Percentiles rank a stretch among this genome's conserved stretches.
phyloP scores from a whole-genome alignment of 2,329 filamentous ascomycete genomes.

The Pseudohalonectria lignicola region DNA sequence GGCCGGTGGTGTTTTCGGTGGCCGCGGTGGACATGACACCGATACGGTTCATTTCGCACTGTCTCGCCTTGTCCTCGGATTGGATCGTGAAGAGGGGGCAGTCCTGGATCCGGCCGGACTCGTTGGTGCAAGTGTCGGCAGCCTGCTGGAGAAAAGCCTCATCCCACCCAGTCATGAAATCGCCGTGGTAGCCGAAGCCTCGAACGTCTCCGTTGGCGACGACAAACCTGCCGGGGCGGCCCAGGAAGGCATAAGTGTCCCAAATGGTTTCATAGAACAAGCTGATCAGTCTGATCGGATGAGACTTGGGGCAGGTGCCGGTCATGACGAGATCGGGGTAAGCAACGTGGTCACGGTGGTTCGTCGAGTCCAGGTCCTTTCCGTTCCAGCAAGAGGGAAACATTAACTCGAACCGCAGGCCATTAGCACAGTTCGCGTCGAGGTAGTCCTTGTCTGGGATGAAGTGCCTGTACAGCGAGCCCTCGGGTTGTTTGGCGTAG shows the following conservation, averaged over 20 bases:
- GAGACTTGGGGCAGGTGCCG: conserved; percentile 63
- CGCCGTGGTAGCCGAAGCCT: conserved; percentile 69
- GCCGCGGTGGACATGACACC: conserved; percentile 19
- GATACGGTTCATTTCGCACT: conserved; percentile 44
- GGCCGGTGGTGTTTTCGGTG: conserved; percentile 53
- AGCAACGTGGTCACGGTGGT: conserved; percentile 58
- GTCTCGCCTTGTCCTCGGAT: conserved; percentile 33
- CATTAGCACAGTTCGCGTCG: conserved; percentile 72
- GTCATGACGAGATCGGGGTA: conserved; percentile 70
- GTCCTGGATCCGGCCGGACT: conserved; percentile 56
- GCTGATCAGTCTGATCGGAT: conserved; percentile 56
- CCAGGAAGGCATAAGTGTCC: conserved; percentile 55
- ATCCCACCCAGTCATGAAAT: conserved; percentile 76
- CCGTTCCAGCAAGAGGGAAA: conserved; percentile 90
- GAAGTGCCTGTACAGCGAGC: conserved; percentile 69
- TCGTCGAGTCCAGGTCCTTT: conserved; percentile 39
- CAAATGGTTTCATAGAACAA: conserved; percentile 84
- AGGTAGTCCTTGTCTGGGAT: conserved; percentile 71
- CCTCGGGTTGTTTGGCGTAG: conserved; percentile 57
- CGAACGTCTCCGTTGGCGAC: conserved; percentile 66
- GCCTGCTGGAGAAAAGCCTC: conserved; percentile 56
- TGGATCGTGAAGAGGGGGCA: conserved; percentile 69
- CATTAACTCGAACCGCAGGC: conserved; percentile 72
- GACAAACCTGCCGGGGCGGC: conserved; percentile 57
- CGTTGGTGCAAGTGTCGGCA: conserved; percentile 64